Base-by-base conservation (phyloP, 2,329 filamentous ascomycete genomes). In the Ceratocystis smalleyi region DNA sequence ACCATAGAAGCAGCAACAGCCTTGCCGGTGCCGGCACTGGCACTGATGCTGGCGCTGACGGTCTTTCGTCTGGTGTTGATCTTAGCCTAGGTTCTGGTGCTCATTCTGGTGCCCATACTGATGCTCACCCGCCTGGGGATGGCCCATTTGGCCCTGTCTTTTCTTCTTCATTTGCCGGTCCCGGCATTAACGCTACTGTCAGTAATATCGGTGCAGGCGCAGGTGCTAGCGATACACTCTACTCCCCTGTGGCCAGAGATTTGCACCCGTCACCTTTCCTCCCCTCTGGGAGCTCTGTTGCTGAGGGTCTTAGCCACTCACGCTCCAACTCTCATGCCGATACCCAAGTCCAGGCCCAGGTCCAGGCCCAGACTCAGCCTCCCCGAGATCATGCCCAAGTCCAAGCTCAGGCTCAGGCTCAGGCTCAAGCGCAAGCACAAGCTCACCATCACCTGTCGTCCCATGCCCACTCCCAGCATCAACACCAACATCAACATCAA, bases 381-480 rank as follows among this genome's bases (percentile, higher is more conserved):
- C 51, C 51, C 17, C 27, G 24, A 57, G 54, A 35, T 43, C 35
- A 43, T 19, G 59, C 59, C 19, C 59, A 60, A 43, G 35, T 43
- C 35, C 59, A 60, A 43, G n/a, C 35, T 22, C 59, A 24, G 12
- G 35, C 5, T 19, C 59, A 24, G 12, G 35, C 5, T 19, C 32
- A 60, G 35, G 10, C 22, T 24, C 47, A 40, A 40, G 35, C 35
- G 3, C 35, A 40, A 40, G 12, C 35, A 15, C 35, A 40, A 40
- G 22, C 32, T 19, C 35, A 15, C 7, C 59, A 35, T 24, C 27
- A 57, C 22, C 30, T 66, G 57, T 76, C 75, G 75, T 69, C 75
- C 30, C 68, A 71, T 59, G 72, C 74, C 66, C 73, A 71, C 57
- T 72, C 74, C 66, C 73, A 75, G 60, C 73, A 74, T 67, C 71